Evolutionary conservation across 129 eudicot genomes (phyloP), one percentile per base, ranked within the genome.

Genomic region (Heracleum sosnowskyi): DNA sequence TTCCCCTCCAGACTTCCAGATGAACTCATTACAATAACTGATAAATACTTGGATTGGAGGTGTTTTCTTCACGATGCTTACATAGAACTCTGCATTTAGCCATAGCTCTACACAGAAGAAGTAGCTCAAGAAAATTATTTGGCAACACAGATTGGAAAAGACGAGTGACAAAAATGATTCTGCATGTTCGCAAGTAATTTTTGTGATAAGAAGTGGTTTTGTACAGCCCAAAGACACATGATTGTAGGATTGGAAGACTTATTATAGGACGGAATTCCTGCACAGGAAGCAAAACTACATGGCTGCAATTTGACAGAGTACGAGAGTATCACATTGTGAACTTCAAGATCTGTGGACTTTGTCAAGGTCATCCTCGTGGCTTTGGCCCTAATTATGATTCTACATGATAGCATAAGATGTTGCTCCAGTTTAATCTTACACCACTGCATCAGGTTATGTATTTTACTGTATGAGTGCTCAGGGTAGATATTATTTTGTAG

Each of bases 1-100:
- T 80, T 39, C 66, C 66, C 84, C 86, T 79, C 87, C 91, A 24
- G 71, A 86, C 20, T 82, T 73, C 76, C 96, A 84, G 57, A 84
- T 88, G 93, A 86, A 84, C 83, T 76, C 86, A 11, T 45, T 80
- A 41, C 82, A 86, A 57, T 36, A 1, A 29, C 13, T 18, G 26
- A 28, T 66, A 78, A 1, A 9, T 5, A 78, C 76, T 78, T n/a
- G 7, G 12, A 42, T 20, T 12, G 39, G 42, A 79, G 76, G 51
- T 69, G n/a, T 69, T 53, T 57, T 20, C 33, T 37, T 20, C 18
- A 31, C 24, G 11, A 18, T 69, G 41, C 35, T 18, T 17, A 29
- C 20, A 13, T 46, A 46, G 53, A 46, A 46, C 53, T 46, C 53
- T 15, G 20, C 53, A 3, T 0, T 46, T 20, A 46, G 22, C 1